Percentiles rank a stretch among this genome's conserved stretches.
Conservation (phyloP, 805 yeast species). For the Candida succiphila region DNA sequence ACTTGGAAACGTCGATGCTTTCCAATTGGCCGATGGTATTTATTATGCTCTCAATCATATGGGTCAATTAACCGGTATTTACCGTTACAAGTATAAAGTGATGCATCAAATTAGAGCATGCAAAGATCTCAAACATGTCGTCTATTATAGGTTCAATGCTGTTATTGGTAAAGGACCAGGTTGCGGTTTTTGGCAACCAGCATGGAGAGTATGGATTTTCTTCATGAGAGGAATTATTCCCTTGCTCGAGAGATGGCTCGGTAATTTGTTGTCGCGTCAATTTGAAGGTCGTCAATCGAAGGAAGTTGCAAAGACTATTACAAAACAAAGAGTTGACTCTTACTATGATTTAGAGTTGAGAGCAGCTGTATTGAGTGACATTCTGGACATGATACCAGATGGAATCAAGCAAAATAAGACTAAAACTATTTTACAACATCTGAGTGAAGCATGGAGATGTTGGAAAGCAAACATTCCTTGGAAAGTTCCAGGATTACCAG, state of each 20-base stretch:
- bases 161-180: conserved; percentile 98
- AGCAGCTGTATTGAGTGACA: conserved; percentile 92
- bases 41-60: conserved; percentile 85
- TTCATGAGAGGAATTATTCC: conserved; percentile 91
- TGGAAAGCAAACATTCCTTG: conserved; percentile 99
- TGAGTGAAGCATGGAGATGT: conserved; percentile 98
- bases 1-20: conserved; percentile 85
- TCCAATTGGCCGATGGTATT: conserved; percentile 89
- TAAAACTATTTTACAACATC: conserved; percentile 80
- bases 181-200: conserved; percentile 98
- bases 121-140: conserved; percentile 88
- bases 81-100: conserved; percentile 92
- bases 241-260: conserved; percentile 87
- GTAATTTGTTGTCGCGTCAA: conserved; percentile 82
- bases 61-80: conserved; percentile 94
- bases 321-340: conserved; percentile 93
- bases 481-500: conserved; percentile 95
- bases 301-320: conserved; percentile 86
- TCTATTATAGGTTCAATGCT: conserved; percentile 74
- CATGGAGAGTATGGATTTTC: conserved; percentile 95
- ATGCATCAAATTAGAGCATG: conserved; percentile 98
- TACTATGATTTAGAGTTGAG: conserved; percentile 89
- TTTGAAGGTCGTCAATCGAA: conserved; percentile 92
- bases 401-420: conserved; percentile 83
- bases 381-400: conserved; percentile 94